phyloP scores from a whole-genome alignment of 371 early-diverging fungal species.

The Rhizopus sp. region DNA sequence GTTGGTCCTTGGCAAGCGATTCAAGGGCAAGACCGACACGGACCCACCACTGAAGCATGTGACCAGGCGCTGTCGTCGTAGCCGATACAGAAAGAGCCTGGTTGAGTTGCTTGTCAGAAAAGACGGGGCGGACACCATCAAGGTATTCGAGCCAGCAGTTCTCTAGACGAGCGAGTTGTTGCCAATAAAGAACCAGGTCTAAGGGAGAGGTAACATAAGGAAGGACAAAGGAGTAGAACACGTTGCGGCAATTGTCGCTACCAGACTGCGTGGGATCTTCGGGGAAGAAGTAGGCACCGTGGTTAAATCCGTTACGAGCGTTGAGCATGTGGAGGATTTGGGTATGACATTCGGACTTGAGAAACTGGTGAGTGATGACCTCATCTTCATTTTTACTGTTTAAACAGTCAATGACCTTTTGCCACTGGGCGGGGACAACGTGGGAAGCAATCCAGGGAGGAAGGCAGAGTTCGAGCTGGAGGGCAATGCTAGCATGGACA shows the following conservation, averaged over 20 bases:
- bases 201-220: slow-evolving; percentile 39
- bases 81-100: slow-evolving; percentile 15
- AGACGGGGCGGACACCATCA: slow-evolving; percentile 17
- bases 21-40: slow-evolving; percentile 30
- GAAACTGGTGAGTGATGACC: slow-evolving; percentile 9
- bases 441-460: slow-evolving; percentile 12
- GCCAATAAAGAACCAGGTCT: slow-evolving; percentile 40
- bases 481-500: slow-evolving; percentile 33
- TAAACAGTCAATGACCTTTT: slow-evolving; percentile 4
- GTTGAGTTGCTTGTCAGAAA: slow-evolving; percentile 13
- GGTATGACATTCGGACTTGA: slow-evolving; percentile 14
- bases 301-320: slow-evolving; percentile 20
- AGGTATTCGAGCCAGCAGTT: slow-evolving; percentile 22
- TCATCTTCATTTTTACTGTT: slow-evolving; percentile 2
- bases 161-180: slow-evolving; percentile 23
- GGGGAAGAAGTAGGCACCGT: background rate
- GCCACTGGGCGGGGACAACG: slow-evolving; percentile 10
- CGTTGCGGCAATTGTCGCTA: slow-evolving; percentile 21
- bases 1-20: slow-evolving; percentile 7
- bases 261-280: background rate
- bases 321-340: slow-evolving; percentile 20
- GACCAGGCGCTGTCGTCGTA: slow-evolving; percentile 22
- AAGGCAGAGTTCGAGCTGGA: slow-evolving; percentile 37
- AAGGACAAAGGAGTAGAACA: slow-evolving; percentile 37
- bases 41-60: slow-evolving; percentile 34